Evolutionary conservation across 73 alveolate species (phyloP).

Genomic region (Tetrahymena borealis): DNA sequence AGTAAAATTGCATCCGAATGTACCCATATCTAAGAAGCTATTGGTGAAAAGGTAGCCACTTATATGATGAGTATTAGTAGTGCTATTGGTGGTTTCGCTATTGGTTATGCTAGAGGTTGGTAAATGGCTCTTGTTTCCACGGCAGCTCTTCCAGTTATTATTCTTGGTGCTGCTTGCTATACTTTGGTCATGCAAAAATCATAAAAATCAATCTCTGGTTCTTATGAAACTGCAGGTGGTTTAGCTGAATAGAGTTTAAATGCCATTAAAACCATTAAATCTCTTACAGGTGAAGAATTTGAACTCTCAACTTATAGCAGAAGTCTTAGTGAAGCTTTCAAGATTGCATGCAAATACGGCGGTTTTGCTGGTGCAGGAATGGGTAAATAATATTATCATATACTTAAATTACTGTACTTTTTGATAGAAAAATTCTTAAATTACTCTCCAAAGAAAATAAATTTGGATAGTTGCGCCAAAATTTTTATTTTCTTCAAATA

Average conservation of each 20-base stretch:
- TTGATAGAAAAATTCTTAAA: background rate
- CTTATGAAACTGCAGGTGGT: constrained; percentile 61
- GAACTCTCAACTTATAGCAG: constrained; percentile 12
- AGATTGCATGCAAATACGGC: constrained; percentile 5
- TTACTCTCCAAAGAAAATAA: background rate
- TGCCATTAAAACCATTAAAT: constrained; percentile 72
- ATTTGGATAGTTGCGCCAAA: background rate
- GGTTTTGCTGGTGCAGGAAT: constrained; percentile 11
- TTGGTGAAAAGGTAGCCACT: constrained; percentile 71
- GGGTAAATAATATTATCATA: background rate
- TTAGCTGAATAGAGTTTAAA: constrained; percentile 72
- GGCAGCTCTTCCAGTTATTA: constrained; percentile 27
- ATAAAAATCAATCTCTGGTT: constrained; percentile 25
- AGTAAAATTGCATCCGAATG: constrained; percentile 57
- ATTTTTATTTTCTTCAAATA: no score
- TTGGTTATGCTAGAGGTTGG: constrained; percentile 21
- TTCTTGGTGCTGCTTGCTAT: constrained; percentile 14
- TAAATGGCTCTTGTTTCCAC: background rate
- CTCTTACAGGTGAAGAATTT: constrained; percentile 50
- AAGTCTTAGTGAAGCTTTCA: background rate
- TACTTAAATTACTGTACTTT: background rate
- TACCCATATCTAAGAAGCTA: constrained; percentile 57
- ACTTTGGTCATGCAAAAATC: constrained; percentile 40
- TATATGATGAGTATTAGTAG: constrained; percentile 53
- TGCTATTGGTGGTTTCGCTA: constrained; percentile 51